Percentiles rank a stretch among this genome's conserved stretches.
phyloP scores from a whole-genome alignment of 2,329 filamentous ascomycete species.

The Curvularia lunata region DNA sequence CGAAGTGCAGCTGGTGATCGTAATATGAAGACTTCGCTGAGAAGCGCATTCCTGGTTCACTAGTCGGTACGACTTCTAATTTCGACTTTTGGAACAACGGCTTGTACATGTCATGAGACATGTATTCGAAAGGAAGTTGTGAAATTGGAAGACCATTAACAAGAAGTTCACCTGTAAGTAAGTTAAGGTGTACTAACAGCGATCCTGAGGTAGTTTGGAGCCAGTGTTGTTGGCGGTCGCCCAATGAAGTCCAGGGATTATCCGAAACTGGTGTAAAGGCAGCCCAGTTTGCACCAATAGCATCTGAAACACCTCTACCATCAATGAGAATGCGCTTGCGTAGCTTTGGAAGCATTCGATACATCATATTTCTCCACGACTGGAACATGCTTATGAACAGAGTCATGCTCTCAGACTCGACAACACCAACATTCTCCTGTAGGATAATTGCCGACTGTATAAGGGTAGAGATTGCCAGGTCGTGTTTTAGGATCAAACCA shows the following conservation, averaged over 20 bases:
- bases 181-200: conserved; percentile 52
- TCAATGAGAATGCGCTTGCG: conserved; percentile 5
- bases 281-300: conserved; percentile 27
- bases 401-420: conserved; percentile 1
- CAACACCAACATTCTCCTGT: conserved; percentile 21
- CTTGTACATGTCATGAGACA: conserved; percentile 50
- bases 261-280: conserved; percentile 19
- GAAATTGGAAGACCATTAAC: conserved; percentile 59
- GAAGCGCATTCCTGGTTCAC: conserved; percentile 51
- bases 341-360: conserved; percentile 22
- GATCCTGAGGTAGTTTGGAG: conserved; percentile 25
- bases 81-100: conserved; percentile 52
- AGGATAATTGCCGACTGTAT: conserved; percentile 32
- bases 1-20: conserved; percentile 47
- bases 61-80: conserved; percentile 55
- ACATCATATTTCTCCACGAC: conserved; percentile 27
- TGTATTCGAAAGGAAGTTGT: conserved; percentile 57
- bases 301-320: conserved; percentile 23
- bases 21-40: conserved; percentile 40
- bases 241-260: conserved; percentile 19
- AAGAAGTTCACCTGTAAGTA: conserved; percentile 60
- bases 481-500: conserved; percentile 31
- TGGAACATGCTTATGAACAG: conserved; percentile 19
- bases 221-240: conserved; percentile 42
- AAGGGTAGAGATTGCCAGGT: conserved; percentile 21